These are phyloP conservation scores for Zizania latifolia DNA, from an alignment of 176 grass and related monocot genomes.

Conservation along the genomic window DNA sequence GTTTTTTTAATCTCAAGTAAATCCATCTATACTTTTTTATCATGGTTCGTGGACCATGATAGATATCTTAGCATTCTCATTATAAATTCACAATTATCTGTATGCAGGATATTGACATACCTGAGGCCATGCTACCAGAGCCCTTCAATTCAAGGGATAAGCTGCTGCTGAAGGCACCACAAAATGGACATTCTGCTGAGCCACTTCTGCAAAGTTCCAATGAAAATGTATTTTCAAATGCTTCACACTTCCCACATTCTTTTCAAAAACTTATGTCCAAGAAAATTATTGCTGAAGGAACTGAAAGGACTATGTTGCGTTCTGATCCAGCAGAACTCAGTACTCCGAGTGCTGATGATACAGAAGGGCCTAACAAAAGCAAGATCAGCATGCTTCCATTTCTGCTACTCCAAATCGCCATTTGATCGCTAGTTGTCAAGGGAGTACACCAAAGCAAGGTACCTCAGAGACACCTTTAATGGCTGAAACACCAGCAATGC, in stretches of 20 bases:
- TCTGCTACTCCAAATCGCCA: slow-evolving; percentile 28
- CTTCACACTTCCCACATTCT: slow-evolving; percentile 74
- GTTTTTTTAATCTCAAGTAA: slow-evolving; percentile 1
- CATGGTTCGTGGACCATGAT: background rate
- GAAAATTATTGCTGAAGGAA: slow-evolving; percentile 40
- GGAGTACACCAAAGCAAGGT: slow-evolving; percentile 52
- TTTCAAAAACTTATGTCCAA: slow-evolving; percentile 64
- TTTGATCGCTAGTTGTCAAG: slow-evolving; percentile 25
- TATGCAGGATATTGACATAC: slow-evolving; percentile 66
- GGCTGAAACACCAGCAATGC: slow-evolving; percentile 46
- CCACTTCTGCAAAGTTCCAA: slow-evolving; percentile 22
- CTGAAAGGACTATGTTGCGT: slow-evolving; percentile 45
- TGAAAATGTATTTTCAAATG: slow-evolving; percentile 40
- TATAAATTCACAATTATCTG: background rate
- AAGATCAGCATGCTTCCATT: slow-evolving; percentile 12
- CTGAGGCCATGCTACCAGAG: slow-evolving; percentile 76
- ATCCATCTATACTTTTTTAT: background rate
- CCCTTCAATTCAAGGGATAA: slow-evolving; percentile 58
- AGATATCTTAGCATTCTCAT: slow-evolving; percentile 9
- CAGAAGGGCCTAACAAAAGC: slow-evolving; percentile 15
- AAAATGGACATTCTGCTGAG: slow-evolving; percentile 21
- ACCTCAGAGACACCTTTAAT: slow-evolving; percentile 31
- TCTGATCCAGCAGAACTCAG: slow-evolving; percentile 22
- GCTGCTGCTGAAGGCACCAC: slow-evolving; percentile 31
- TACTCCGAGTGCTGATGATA: slow-evolving; percentile 12